Conservation (phyloP, 345 rosid species). For the Eucalyptus marginata region DNA sequence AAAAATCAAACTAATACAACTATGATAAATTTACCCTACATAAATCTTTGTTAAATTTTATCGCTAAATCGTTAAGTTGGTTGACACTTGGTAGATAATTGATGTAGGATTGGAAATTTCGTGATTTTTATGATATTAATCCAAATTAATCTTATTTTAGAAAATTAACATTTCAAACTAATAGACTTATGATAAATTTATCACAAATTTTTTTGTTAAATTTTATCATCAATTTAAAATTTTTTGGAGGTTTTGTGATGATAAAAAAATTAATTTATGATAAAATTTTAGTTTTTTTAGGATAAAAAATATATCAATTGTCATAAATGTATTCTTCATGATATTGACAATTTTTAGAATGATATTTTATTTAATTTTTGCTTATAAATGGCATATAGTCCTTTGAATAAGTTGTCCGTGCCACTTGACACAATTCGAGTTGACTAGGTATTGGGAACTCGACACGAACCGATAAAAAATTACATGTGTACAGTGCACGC, state of each 20-base stretch:
- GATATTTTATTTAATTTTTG: not conserved
- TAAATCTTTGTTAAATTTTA: no score
- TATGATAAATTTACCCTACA: rapidly evolving
- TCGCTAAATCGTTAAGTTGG: rapidly evolving
- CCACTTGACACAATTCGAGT: rapidly evolving
- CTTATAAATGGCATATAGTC: not conserved
- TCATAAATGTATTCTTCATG: rapidly evolving
- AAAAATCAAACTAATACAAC: rapidly evolving
- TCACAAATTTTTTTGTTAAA: no score
- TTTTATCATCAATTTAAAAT: no score
- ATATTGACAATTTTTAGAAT: no score
- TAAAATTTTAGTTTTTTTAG: no score
- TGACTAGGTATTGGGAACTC: rapidly evolving
- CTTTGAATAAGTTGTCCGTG: rapidly evolving
- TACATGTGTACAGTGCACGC: rapidly evolving
- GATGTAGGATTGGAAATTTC: no score
- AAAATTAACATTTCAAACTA: rapidly evolving
- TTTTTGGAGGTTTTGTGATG: no score
- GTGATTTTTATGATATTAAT: no score
- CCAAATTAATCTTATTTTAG: rapidly evolving
- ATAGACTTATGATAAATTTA: rapidly evolving
- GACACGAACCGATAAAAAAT: rapidly evolving
- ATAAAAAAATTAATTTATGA: no score
- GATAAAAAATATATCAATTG: rapidly evolving
- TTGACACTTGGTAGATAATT: not conserved